phyloP scores from a whole-genome alignment of 2,329 filamentous ascomycete genomes.

The Aciculosporium take region DNA sequence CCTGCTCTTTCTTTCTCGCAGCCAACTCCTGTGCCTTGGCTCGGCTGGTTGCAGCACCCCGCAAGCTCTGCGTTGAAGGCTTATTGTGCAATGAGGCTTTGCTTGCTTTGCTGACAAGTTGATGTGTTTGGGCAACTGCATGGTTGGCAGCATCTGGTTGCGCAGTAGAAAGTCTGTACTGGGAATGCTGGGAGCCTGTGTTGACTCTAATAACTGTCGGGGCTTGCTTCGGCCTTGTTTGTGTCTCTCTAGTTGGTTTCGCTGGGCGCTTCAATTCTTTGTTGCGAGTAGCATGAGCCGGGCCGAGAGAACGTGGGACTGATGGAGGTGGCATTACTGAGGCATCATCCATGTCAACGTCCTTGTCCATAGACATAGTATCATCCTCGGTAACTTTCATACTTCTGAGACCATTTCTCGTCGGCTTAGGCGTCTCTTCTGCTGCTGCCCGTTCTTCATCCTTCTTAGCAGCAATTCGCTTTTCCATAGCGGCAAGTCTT shows the following conservation, averaged over 20 bases:
- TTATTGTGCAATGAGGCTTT: constrained; percentile 49
- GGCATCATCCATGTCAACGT: constrained; percentile 43
- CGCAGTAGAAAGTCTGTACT: constrained; percentile 43
- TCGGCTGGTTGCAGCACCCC: constrained; percentile 41
- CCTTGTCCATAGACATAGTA: constrained; percentile 20
- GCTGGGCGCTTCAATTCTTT: constrained; percentile 44
- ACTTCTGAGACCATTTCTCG: constrained; percentile 39
- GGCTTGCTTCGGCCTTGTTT: constrained; percentile 46
- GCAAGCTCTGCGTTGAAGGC: constrained; percentile 43
- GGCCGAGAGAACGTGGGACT: constrained; percentile 35
- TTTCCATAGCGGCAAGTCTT: constrained; percentile 37
- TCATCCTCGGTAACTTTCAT: constrained; percentile 22
- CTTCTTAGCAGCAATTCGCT: constrained; percentile 37
- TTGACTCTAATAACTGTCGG: constrained; percentile 60
- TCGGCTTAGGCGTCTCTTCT: constrained; percentile 29
- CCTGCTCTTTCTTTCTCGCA: constrained; percentile 71
- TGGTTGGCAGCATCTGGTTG: constrained; percentile 31
- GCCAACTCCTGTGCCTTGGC: constrained; percentile 61
- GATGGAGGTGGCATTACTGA: constrained; percentile 46
- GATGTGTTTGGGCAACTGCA: constrained; percentile 25
- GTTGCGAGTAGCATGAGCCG: constrained; percentile 32
- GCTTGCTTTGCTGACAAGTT: constrained; percentile 49
- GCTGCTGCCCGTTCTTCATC: constrained; percentile 30
- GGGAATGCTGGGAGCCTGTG: constrained; percentile 46
- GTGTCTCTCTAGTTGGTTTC: constrained; percentile 46